Conservation (phyloP, 2,329 filamentous ascomycete species). For the Penicillium occitanis region DNA sequence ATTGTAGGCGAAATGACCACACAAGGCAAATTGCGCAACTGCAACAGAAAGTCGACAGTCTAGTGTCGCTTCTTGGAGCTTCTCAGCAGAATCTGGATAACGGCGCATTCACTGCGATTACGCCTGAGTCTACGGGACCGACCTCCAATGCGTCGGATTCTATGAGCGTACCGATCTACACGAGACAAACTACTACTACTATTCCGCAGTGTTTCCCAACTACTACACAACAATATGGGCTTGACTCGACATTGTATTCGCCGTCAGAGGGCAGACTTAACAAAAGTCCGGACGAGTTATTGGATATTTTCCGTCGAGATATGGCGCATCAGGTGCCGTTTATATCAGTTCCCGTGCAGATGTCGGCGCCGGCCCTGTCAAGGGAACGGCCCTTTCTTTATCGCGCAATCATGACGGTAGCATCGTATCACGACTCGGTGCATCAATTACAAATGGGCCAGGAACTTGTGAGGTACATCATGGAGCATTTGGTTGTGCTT, state of each 20-base stretch:
- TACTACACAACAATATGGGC: constrained; percentile 11
- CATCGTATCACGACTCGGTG: constrained; percentile 15
- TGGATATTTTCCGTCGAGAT: constrained; percentile 11
- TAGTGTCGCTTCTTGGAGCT: constrained; percentile 15
- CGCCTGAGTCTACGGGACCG: constrained; percentile 10
- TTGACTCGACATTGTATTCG: constrained; percentile 3
- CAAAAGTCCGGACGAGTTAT: constrained; percentile 10
- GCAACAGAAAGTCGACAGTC: constrained; percentile 17
- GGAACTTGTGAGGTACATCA: constrained; percentile 11
- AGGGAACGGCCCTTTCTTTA: constrained; percentile 13
- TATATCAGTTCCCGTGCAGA: constrained; percentile 14
- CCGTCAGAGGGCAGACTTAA: constrained; percentile 2
- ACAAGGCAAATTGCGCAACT: constrained; percentile 16
- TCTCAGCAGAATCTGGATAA: constrained; percentile 12
- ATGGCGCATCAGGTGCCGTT: constrained; percentile 15
- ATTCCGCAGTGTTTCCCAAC: constrained; percentile 12
- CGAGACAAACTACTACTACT: constrained; percentile 7
- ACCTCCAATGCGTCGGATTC: constrained; percentile 10
- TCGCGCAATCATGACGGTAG: constrained; percentile 16
- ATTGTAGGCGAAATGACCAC: constrained; percentile 17
- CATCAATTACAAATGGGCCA: constrained; percentile 15
- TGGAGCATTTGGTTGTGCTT: constrained; percentile 11
- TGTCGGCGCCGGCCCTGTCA: constrained; percentile 10
- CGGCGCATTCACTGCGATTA: constrained; percentile 10
- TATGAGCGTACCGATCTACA: constrained; percentile 2